Conservation (phyloP, 2,329 filamentous ascomycete species). For the Elsinoe arachidis region DNA sequence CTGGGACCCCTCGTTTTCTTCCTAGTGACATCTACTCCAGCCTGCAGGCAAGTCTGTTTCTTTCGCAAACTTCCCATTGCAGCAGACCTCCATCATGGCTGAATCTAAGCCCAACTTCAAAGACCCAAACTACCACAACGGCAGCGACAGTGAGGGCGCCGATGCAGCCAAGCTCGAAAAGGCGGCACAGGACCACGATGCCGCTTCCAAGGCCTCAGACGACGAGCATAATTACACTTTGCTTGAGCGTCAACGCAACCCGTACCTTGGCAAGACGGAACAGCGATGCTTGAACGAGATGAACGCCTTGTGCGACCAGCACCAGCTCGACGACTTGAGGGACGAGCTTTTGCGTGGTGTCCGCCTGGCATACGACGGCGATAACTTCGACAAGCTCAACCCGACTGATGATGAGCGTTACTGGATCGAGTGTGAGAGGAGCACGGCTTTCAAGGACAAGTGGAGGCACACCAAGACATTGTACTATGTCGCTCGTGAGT, state of each 20-base stretch:
- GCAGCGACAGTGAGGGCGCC: constrained; percentile 5
- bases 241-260: constrained; percentile 19
- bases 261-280: constrained; percentile 24
- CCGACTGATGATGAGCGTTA: constrained; percentile 51
- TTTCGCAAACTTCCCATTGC: neutral
- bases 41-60: neutral
- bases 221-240: constrained; percentile 1
- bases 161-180: constrained; percentile 4
- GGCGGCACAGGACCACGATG: neutral
- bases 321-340: constrained; percentile 19
- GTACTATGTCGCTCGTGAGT: constrained; percentile 56
- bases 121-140: neutral
- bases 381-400: constrained; percentile 25
- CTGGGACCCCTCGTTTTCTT: neutral
- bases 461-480: constrained; percentile 23
- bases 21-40: neutral
- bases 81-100: neutral
- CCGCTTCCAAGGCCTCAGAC: neutral
- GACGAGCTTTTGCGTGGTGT: constrained; percentile 21
- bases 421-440: constrained; percentile 51
- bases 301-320: constrained; percentile 20
- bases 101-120: neutral
- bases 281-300: constrained; percentile 22
- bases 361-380: constrained; percentile 21
- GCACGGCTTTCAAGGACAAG: constrained; percentile 64